phyloP scores from a whole-genome alignment of 2,329 filamentous ascomycete species.

The Fusarium incarnatum region DNA sequence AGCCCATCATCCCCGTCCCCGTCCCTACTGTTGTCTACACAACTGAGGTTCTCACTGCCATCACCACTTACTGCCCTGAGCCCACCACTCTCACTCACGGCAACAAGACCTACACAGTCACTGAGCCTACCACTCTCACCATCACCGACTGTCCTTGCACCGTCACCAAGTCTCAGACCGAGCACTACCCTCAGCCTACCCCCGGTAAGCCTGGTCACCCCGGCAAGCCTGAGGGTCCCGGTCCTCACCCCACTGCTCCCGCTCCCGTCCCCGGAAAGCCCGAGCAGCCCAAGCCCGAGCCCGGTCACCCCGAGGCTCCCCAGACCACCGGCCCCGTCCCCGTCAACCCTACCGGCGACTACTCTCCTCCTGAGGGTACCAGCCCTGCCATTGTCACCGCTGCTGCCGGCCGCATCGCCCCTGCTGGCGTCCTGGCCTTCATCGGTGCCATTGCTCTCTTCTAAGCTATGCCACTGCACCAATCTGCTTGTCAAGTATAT shows the following conservation, averaged over 20 bases:
- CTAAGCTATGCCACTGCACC: conserved; percentile 53
- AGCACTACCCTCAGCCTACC: conserved; percentile 45
- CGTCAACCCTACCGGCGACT: conserved; percentile 16
- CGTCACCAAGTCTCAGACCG: conserved; percentile 32
- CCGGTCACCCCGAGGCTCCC: background rate
- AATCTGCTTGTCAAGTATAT: conserved; percentile 7
- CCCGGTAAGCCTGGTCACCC: conserved; percentile 16
- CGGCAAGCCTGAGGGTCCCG: conserved; percentile 5
- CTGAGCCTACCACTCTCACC: conserved; percentile 27
- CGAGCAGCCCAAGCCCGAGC: background rate
- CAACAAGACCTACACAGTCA: conserved; percentile 46
- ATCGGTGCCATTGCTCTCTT: conserved; percentile 69
- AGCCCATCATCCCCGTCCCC: conserved; percentile 26
- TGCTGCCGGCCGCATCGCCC: conserved; percentile 59
- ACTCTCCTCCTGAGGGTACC: conserved; percentile 55
- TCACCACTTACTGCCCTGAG: conserved; percentile 56
- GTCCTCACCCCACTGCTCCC: conserved; percentile 12
- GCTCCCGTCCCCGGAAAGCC: conserved; percentile 10
- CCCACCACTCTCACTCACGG: conserved; percentile 49
- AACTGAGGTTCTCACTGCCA: conserved; percentile 24
- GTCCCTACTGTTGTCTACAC: conserved; percentile 24
- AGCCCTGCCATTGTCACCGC: conserved; percentile 66
- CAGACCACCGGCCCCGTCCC: conserved; percentile 38
- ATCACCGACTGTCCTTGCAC: conserved; percentile 36
- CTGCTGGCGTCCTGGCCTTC: conserved; percentile 61